Conservation (phyloP, 179 eudicot species). For the Sideroxylon spinosum region DNA sequence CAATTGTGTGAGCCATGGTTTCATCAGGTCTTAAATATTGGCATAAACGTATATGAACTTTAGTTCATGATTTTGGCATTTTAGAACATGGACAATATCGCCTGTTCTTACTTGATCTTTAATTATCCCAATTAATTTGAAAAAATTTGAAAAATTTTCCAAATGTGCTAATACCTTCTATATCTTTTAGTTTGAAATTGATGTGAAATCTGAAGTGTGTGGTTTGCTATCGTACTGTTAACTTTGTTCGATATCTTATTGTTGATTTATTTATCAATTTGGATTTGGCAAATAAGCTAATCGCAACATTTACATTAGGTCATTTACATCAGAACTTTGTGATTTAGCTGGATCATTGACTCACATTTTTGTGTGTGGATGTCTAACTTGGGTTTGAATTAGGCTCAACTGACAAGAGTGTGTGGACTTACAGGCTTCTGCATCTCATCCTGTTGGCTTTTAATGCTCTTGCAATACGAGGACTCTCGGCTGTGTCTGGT, state of each 20-base stretch:
- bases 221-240: background rate
- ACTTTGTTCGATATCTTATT: background rate
- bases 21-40: background rate
- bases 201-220: background rate
- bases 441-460: constrained; percentile 67
- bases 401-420: constrained; percentile 18
- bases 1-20: background rate
- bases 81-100: background rate
- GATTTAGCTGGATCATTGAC: background rate
- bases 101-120: background rate
- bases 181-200: background rate
- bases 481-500: constrained; percentile 56
- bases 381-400: background rate
- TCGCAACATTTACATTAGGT: background rate
- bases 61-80: background rate
- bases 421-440: constrained; percentile 49
- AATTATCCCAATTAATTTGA: background rate
- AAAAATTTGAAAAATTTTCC: background rate
- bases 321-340: background rate
- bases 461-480: constrained; percentile 57
- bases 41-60: background rate
- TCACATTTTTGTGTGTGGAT: background rate
- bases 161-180: background rate
- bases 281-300: background rate
- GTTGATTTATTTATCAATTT: constrained; percentile 2